Evolutionary conservation across 805 yeast species (phyloP).

Genomic region (Ogataea angusta): DNA sequence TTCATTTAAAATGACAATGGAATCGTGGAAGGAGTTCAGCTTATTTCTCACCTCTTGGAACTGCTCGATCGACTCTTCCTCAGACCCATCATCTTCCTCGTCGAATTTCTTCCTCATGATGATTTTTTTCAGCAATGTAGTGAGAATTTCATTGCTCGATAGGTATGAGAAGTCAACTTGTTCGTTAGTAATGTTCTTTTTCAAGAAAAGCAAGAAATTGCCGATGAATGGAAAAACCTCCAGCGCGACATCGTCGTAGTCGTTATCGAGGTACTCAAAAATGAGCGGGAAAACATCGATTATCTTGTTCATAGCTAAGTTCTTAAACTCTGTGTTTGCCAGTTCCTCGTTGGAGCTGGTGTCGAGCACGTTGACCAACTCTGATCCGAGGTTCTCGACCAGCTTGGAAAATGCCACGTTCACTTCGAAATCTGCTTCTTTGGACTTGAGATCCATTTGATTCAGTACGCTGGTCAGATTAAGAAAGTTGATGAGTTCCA

Average conservation of each 20-base stretch:
- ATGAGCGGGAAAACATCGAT: constrained; percentile 68
- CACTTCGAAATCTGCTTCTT: constrained; percentile 60
- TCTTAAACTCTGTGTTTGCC: constrained; percentile 37
- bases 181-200: constrained; percentile 45
- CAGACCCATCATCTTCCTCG: constrained; percentile 52
- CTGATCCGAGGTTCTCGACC: constrained; percentile 69
- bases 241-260: constrained; percentile 81
- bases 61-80: constrained; percentile 71
- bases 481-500: constrained; percentile 65
- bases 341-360: constrained; percentile 36
- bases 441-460: constrained; percentile 36
- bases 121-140: constrained; percentile 62
- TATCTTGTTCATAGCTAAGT: constrained; percentile 42
- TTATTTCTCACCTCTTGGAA: constrained; percentile 75
- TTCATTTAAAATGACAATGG: constrained; percentile 51
- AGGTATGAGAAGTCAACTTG: constrained; percentile 30
- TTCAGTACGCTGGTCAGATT: constrained; percentile 57
- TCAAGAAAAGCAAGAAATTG: constrained; percentile 67
- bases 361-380: constrained; percentile 68
- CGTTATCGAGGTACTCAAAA: constrained; percentile 69
- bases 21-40: constrained; percentile 79
- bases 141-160: constrained; percentile 47
- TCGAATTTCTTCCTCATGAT: constrained; percentile 79
- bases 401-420: constrained; percentile 70
- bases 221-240: constrained; percentile 82